Percentiles rank a stretch among this genome's conserved stretches.
These are phyloP conservation scores for Pythium myriotylum DNA, from an alignment of 352 stramenopile species.

Conservation along the genomic window DNA sequence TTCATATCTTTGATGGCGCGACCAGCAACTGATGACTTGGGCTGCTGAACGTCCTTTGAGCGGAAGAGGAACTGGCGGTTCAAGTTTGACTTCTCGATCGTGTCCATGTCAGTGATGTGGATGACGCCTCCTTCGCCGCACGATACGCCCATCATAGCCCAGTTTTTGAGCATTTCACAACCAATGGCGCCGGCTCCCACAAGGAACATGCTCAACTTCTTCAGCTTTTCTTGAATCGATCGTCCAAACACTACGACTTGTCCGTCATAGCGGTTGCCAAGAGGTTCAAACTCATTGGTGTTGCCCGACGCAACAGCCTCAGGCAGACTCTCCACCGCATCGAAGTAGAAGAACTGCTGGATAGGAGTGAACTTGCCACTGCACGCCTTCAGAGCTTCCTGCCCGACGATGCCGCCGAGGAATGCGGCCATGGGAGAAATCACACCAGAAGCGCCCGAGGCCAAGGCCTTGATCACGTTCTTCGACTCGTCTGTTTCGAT, in stretches of 20 bases:
- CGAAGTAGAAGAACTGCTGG: conserved; percentile 99
- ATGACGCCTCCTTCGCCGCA: conserved; percentile 86
- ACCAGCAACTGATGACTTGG: conserved; percentile 96
- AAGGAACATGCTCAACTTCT: conserved; percentile 94
- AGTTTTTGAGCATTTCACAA: conserved; percentile 99
- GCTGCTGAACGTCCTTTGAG: conserved; percentile 95
- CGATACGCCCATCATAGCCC: conserved; percentile 98
- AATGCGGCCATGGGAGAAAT: conserved; percentile 97
- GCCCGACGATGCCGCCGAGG: conserved; percentile 97
- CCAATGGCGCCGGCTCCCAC: conserved; percentile 99
- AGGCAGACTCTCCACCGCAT: conserved; percentile 96
- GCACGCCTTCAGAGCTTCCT: conserved; percentile 98
- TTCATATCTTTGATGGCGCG: conserved; percentile 96
- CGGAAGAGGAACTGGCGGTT: conserved; percentile 99
- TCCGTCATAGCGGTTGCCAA: conserved; percentile 91
- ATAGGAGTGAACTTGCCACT: conserved; percentile 99
- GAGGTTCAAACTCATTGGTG: conserved; percentile 58
- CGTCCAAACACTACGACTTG: conserved; percentile 92
- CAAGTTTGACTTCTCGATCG: conserved; percentile 99
- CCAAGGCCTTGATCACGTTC: conserved; percentile 77
- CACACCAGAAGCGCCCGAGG: conserved; percentile 88
- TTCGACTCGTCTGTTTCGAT: conserved; percentile 69
- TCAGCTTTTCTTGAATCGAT: conserved; percentile 78
- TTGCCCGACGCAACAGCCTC: conserved; percentile 61
- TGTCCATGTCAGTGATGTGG: conserved; percentile 99